Base-by-base conservation (phyloP, 1,284 basidiomycete genomes). In the Ustilago esculenta region DNA sequence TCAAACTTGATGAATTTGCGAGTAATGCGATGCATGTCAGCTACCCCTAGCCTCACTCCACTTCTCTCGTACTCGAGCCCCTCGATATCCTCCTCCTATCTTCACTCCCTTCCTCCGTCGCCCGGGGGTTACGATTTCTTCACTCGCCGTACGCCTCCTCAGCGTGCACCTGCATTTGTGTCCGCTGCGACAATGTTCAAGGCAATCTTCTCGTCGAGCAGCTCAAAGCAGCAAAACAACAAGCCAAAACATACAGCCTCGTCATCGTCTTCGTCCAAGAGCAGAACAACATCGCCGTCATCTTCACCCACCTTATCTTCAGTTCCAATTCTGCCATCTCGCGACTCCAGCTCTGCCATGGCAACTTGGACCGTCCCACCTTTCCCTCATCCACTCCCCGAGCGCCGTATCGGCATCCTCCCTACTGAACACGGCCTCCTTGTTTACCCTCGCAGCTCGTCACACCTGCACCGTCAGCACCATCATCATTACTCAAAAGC, bases 351-450 rank as follows among this genome's bases (percentile, higher is more conserved):
- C 56, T 60, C 64, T 18, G 39, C 39, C n/a, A 58, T 52, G 50
- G 41, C 69, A 14, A 40, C 48, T n/a, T 72, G 59, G 59, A 41
- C 57, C n/a, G 43, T 75, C 4, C 72, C 73, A 11, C 72, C 71
- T 1, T 74, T 73, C 21, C 68, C 73, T 0, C 61, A 75, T 29
- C 68, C 72, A 1, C 48, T 72, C 17, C 73, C 68, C 3, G 71
- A 75, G 34, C 48, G 68, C 15, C 48, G 49, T 6, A 50, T 75
- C 18, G 61, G 67, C 30, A 17, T 74, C n/a, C 15, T 74, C 25
- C 33, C 57, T 29, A 68, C 72, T 15, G 40, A 56, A 1, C 44
- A 64, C 10, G 73, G 71, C 4, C 54, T 75, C 4, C 33, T 73
- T 8, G 49, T 75, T 8, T 55, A 72, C n/a, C 72, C 72, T 5